phyloP scores from a whole-genome alignment of 805 yeast species.

The Saturnispora saitoi region DNA sequence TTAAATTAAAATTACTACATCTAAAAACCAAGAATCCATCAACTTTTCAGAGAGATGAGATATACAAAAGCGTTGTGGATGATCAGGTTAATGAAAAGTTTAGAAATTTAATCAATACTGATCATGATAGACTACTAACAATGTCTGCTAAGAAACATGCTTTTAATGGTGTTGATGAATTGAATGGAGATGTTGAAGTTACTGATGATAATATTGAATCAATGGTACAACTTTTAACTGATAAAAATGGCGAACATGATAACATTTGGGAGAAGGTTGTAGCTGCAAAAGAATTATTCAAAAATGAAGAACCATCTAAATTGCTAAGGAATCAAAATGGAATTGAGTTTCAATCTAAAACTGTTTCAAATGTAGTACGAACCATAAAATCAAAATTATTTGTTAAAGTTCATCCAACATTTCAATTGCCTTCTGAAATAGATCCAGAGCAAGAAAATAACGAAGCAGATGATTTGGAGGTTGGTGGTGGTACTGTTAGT shows the following conservation, averaged over 20 bases:
- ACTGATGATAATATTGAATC: slow-evolving; percentile 4
- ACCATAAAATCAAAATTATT: slow-evolving; percentile 22
- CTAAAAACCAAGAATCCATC: neutral
- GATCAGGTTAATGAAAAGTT: neutral
- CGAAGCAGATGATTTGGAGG: slow-evolving; percentile 46
- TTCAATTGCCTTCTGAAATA: slow-evolving; percentile 42
- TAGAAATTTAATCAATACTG: neutral
- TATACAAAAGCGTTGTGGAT: neutral
- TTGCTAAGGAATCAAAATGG: slow-evolving; percentile 4
- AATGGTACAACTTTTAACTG: neutral
- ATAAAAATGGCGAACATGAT: neutral
- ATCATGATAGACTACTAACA: neutral
- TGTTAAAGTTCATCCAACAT: slow-evolving; percentile 50
- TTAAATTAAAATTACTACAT: neutral
- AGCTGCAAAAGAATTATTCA: neutral
- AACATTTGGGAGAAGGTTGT: neutral
- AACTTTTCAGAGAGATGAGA: neutral
- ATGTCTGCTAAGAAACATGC: slow-evolving; percentile 5
- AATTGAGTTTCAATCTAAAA: slow-evolving; percentile 5
- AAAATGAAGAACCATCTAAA: neutral
- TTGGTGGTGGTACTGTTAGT: slow-evolving; percentile 65
- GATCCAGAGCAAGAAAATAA: slow-evolving; percentile 23
- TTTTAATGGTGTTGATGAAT: neutral
- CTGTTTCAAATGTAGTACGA: neutral
- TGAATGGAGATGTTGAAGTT: slow-evolving; percentile 1